phyloP scores from a whole-genome alignment of 2,329 filamentous ascomycete genomes.

The Hypoxylon sp. region DNA sequence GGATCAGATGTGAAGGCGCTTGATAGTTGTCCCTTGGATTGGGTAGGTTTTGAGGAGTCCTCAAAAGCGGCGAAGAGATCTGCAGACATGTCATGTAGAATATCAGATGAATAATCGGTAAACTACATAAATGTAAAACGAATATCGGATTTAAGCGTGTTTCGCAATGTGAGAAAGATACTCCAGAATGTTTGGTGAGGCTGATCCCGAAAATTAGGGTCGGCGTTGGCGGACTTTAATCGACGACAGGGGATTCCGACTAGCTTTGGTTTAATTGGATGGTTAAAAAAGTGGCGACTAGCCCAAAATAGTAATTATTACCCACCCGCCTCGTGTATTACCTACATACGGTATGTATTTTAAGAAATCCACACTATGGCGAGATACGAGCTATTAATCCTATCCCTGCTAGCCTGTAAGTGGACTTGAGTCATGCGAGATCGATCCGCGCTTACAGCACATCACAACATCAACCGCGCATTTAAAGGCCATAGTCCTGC shows the following conservation, averaged over 20 bases:
- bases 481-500: neutral
- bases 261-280: conserved; percentile 12
- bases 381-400: neutral
- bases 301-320: conserved; percentile 6
- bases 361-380: neutral
- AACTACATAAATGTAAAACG: neutral
- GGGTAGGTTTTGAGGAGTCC: conserved; percentile 57
- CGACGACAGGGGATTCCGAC: conserved; percentile 33
- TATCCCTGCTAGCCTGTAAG: conserved; percentile 31
- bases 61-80: conserved; percentile 77
- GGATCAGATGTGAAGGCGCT: conserved; percentile 42
- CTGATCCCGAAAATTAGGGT: conserved; percentile 36
- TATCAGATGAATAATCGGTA: neutral
- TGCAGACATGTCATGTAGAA: conserved; percentile 68
- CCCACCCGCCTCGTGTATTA: neutral
- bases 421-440: conserved; percentile 10
- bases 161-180: conserved; percentile 14
- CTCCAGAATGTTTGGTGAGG: conserved; percentile 37
- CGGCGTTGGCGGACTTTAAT: conserved; percentile 21
- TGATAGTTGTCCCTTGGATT: conserved; percentile 41
- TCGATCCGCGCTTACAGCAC: conserved; percentile 3
- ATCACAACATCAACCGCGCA: conserved; percentile 3
- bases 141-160: conserved; percentile 2
- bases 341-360: neutral
- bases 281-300: conserved; percentile 12